Percentiles rank a stretch among this genome's conserved stretches.
Conservation (phyloP, 306 rosid genomes). For the Albizia julibrissin region DNA sequence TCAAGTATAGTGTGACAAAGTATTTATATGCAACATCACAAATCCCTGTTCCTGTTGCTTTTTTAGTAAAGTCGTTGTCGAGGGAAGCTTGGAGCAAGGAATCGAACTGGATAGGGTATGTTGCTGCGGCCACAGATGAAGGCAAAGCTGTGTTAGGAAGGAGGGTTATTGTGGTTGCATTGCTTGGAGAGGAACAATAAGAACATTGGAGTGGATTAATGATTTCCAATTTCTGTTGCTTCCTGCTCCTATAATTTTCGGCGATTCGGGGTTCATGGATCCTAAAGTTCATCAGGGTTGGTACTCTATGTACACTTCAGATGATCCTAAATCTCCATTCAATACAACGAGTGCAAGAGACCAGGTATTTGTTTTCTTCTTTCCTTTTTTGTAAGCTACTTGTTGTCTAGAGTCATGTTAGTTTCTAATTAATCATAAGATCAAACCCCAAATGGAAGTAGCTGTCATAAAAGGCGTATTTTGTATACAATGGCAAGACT, state of each 20-base stretch:
- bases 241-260: constrained; percentile 47
- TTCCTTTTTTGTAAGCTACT: too few relatives aligned
- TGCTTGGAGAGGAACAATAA: constrained; percentile 38
- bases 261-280: constrained; percentile 26
- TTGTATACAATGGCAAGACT: too few relatives aligned
- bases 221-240: constrained; percentile 49
- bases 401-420: too few relatives aligned
- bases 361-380: constrained; percentile 39
- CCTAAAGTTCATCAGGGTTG: constrained; percentile 61
- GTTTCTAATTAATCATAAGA: too few relatives aligned
- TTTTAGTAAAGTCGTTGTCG: neutral
- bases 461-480: too few relatives aligned
- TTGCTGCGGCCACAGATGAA: constrained; percentile 74
- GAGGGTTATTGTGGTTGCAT: constrained; percentile 75
- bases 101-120: constrained; percentile 81
- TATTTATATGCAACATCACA: neutral
- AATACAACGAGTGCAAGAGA: constrained; percentile 52
- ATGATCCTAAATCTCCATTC: constrained; percentile 38
- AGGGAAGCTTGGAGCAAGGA: constrained; percentile 65
- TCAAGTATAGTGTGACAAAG: constrained; percentile 4
- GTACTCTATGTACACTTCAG: constrained; percentile 67
- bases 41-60: neutral
- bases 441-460: too few relatives aligned
- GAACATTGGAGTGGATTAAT: constrained; percentile 65
- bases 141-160: constrained; percentile 62